Evolutionary conservation across 805 yeast species (phyloP).

Genomic region (Yamadazyma olivae): DNA sequence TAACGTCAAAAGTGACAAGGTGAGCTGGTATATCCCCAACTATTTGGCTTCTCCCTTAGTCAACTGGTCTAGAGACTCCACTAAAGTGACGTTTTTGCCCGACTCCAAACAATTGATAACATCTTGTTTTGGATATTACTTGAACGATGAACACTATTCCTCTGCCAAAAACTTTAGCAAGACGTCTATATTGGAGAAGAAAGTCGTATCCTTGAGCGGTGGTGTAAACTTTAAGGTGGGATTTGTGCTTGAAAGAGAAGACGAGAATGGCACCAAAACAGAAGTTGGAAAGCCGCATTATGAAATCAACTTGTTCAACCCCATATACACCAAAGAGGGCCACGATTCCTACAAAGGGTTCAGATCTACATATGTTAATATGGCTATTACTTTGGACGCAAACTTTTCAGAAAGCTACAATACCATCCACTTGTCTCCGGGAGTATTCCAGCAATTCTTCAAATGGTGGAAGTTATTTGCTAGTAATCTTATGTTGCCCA

Average conservation of each 20-base stretch:
- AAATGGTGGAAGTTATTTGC: conserved; percentile 85
- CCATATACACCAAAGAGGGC: conserved; percentile 37
- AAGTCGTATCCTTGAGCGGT: conserved; percentile 57
- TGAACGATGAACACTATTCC: conserved; percentile 21
- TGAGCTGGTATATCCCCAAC: conserved; percentile 75
- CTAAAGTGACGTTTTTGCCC: conserved; percentile 45
- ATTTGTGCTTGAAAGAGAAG: conserved; percentile 50
- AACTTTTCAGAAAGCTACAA: conserved; percentile 48
- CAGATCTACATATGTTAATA: conserved; percentile 37
- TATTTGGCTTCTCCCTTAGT: conserved; percentile 50
- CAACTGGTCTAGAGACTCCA: conserved; percentile 56
- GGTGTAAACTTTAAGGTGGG: conserved; percentile 59
- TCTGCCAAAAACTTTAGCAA: neutral
- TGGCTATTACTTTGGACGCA: conserved; percentile 39
- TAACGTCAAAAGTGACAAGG: conserved; percentile 57
- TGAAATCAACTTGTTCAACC: conserved; percentile 55
- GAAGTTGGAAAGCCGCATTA: conserved; percentile 56
- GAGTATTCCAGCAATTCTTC: conserved; percentile 63
- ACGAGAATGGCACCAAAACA: conserved; percentile 29
- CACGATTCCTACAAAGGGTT: conserved; percentile 43
- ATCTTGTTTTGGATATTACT: conserved; percentile 49
- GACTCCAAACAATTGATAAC: conserved; percentile 39
- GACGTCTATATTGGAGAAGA: conserved; percentile 40
- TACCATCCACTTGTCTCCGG: conserved; percentile 74
- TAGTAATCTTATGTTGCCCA: conserved; percentile 76